Base-by-base conservation (phyloP, 108 stramenopile genomes). In the Fragilaria crotonensis region DNA sequence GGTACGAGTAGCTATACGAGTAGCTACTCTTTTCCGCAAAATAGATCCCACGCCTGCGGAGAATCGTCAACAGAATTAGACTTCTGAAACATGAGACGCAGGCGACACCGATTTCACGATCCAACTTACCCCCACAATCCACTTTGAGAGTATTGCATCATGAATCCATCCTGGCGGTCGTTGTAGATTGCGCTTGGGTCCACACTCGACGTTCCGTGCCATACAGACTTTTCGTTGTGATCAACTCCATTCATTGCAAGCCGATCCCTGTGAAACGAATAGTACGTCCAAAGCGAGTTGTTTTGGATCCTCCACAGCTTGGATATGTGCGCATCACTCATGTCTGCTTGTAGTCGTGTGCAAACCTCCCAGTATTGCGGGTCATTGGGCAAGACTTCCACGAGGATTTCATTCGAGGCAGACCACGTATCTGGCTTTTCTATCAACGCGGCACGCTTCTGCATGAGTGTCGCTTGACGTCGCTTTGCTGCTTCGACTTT, bases 121-220 rank as follows among this genome's bases (percentile, higher is more conserved):
- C n/a, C n/a, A n/a, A 25, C 54, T 29, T 23, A 29, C 54, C 54
- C 54, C 54, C 54, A 55, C 14, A 29, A 29, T 28, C 54, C 54
- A 7, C 23, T 14, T 31, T 55, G 5, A 5, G 54, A 28, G 5
- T 30, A 29, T 23, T 55, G 54, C 54, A 55, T 55, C 54, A 55
- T 55, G 54, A 55, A 55, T 5, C 54, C 54, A 55, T 55, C 54
- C 27, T 55, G 54, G 7, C 30, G 22, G n/a, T 55, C 54, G 28
- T 55, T 55, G 28, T 55, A 55, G 27, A 55, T 31, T 14, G 30
- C 29, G 14, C 23, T 23, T 9, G 54, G 54, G 23, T 55, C 27
- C 22, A 30, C 5, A 31, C 26, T 9, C 27, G 54, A 55, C 5
- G 54, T 55, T 28, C 54, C 54, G 30, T 55, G 54, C 54, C 54